These are phyloP conservation scores for Gilbertella persicaria DNA, from an alignment of 371 early-diverging fungal genomes.

Conservation along the genomic window DNA sequence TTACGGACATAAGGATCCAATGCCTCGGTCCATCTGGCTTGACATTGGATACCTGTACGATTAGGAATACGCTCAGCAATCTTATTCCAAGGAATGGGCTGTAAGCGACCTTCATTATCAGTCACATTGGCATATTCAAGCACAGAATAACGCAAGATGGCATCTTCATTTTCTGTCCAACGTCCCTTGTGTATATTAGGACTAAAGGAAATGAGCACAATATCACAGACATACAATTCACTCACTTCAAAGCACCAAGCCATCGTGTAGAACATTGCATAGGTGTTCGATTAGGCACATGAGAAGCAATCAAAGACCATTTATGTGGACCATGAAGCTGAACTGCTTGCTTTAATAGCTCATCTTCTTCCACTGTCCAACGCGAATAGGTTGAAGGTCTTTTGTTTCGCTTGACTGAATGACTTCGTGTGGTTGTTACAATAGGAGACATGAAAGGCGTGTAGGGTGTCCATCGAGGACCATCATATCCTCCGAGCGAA, in stretches of 20 bases:
- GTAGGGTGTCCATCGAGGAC: constrained; percentile 20
- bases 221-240: background rate
- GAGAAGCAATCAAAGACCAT: constrained; percentile 68
- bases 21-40: constrained; percentile 64
- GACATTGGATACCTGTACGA: constrained; percentile 59
- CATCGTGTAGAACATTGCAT: constrained; percentile 74
- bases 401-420: constrained; percentile 35
- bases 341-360: constrained; percentile 45
- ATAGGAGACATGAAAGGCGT: constrained; percentile 34
- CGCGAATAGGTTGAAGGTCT: constrained; percentile 48
- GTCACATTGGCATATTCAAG: constrained; percentile 44
- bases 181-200: constrained; percentile 66
- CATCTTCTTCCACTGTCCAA: constrained; percentile 55
- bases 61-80: constrained; percentile 22
- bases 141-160: constrained; percentile 45
- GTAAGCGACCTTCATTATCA: constrained; percentile 49
- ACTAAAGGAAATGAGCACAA: constrained; percentile 18
- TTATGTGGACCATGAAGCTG: constrained; percentile 54
- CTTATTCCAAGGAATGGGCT: constrained; percentile 40
- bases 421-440: constrained; percentile 34
- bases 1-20: constrained; percentile 57
- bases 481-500: constrained; percentile 28
- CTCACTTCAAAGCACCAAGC: constrained; percentile 63
- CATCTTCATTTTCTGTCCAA: constrained; percentile 71
- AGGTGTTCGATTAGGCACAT: constrained; percentile 64